A percentile compares a stretch with the other conserved stretches of the same genome.
These are phyloP conservation scores for Podaxis rugospora DNA, from an alignment of 768 basidiomycete genomes.

Conservation along the genomic window DNA sequence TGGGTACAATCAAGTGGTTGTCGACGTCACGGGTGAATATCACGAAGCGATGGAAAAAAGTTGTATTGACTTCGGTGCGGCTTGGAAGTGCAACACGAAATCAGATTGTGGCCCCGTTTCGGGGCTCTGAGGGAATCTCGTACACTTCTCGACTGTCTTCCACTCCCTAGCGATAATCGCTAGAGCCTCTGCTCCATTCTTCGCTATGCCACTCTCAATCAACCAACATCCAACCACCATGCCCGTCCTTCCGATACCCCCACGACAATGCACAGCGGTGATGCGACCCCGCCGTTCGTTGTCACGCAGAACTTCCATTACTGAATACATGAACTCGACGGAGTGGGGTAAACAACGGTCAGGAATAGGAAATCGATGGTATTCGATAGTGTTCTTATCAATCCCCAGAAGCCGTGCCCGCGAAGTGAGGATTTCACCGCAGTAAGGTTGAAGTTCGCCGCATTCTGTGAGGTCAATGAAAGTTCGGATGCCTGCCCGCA, in stretches of 20 bases:
- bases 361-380: slow-evolving; percentile 76
- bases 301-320: slow-evolving; percentile 56
- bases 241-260: slow-evolving; percentile 73
- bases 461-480: slow-evolving; percentile 83
- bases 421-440: slow-evolving; percentile 38
- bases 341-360: slow-evolving; percentile 67
- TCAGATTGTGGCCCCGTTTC: slow-evolving; percentile 79
- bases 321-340: slow-evolving; percentile 50
- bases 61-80: slow-evolving; percentile 9
- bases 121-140: slow-evolving; percentile 69
- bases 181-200: slow-evolving; percentile 61
- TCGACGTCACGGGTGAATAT: background rate
- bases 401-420: slow-evolving; percentile 56
- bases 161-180: slow-evolving; percentile 63
- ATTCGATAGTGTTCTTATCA: slow-evolving; percentile 52
- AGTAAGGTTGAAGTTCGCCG: slow-evolving; percentile 71
- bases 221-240: slow-evolving; percentile 69
- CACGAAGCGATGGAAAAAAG: background rate
- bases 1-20: background rate
- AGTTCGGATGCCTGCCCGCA: slow-evolving; percentile 68
- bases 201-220: slow-evolving; percentile 58
- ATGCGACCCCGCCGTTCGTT: slow-evolving; percentile 56
- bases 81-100: slow-evolving; percentile 59
- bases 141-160: slow-evolving; percentile 75
- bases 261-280: slow-evolving; percentile 75